phyloP scores from a whole-genome alignment of 768 basidiomycete species.

The Trametopsis cervina region DNA sequence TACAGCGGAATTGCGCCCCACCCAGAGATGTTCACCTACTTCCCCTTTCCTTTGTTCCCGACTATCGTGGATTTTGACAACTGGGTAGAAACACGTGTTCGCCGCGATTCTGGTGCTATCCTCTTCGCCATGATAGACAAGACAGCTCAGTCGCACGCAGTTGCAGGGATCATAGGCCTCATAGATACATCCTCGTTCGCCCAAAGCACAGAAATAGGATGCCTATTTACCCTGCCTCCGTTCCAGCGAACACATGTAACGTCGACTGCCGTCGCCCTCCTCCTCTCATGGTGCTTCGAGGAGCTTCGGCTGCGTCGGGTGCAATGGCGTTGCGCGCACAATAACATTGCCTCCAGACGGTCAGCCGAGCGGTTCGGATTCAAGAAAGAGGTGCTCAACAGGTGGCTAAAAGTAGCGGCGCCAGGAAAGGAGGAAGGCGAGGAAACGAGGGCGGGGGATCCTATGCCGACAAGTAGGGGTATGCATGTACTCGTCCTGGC shows the following conservation, averaged over 20 bases:
- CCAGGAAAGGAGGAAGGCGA: constrained; percentile 26
- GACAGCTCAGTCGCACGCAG: constrained; percentile 1
- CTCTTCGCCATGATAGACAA: constrained; percentile 36
- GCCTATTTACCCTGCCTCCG: constrained; percentile 26
- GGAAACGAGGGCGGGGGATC: constrained; percentile 16
- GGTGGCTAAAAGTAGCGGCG: constrained; percentile 49
- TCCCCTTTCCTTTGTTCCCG: constrained; percentile 23
- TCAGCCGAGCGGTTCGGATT: constrained; percentile 59
- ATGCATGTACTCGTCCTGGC: constrained; percentile 41
- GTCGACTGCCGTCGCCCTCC: constrained; percentile 29
- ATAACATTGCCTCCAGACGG: constrained; percentile 40
- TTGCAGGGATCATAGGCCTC: constrained; percentile 33
- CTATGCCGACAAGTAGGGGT: constrained; percentile 24
- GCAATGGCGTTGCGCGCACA: constrained; percentile 48
- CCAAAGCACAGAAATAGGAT: constrained; percentile 30
- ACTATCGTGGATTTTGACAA: constrained; percentile 13
- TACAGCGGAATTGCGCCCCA: constrained; percentile 4
- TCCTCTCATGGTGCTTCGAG: constrained; percentile 35
- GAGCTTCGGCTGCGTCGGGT: constrained; percentile 56
- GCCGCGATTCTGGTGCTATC: constrained; percentile 10
- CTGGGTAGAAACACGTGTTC: constrained; percentile 11
- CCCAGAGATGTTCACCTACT: constrained; percentile 22
- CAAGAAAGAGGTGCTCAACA: constrained; percentile 39
- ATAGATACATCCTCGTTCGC: constrained; percentile 23
- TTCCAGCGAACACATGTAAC: constrained; percentile 35